Evolutionary conservation across 108 stramenopile genomes (phyloP).

Genomic region (Nitzschia inconspicua): DNA sequence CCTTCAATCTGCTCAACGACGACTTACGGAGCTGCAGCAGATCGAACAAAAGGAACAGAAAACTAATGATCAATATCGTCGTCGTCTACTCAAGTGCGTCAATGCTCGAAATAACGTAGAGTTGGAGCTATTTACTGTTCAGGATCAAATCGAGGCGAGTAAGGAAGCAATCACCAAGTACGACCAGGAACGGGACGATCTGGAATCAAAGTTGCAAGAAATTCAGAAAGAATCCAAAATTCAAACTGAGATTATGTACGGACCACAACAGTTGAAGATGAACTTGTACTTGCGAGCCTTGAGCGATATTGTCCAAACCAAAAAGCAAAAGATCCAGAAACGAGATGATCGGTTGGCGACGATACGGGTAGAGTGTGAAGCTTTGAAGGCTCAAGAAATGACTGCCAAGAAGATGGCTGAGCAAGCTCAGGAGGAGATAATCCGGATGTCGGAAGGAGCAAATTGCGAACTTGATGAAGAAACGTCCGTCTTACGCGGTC

Average conservation of each 20-base stretch:
- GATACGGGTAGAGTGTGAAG: background rate
- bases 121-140: conserved; percentile 9
- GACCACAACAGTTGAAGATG: background rate
- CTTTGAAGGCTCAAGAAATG: background rate
- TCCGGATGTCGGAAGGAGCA: background rate
- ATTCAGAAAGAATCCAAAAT: background rate
- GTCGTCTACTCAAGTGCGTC: background rate
- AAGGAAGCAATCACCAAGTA: background rate
- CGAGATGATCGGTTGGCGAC: background rate
- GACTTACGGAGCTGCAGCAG: background rate
- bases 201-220: background rate
- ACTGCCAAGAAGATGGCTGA: background rate
- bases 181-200: background rate
- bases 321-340: background rate
- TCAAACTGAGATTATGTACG: background rate
- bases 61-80: background rate
- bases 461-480: background rate
- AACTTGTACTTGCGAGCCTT: background rate
- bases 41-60: background rate
- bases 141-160: background rate
- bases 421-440: background rate
- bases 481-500: background rate
- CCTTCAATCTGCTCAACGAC: background rate
- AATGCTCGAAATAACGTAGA: conserved; percentile 13
- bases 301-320: background rate